Conservation (phyloP, 176 grass and related monocot genomes). For the Triticum timopheevii region DNA sequence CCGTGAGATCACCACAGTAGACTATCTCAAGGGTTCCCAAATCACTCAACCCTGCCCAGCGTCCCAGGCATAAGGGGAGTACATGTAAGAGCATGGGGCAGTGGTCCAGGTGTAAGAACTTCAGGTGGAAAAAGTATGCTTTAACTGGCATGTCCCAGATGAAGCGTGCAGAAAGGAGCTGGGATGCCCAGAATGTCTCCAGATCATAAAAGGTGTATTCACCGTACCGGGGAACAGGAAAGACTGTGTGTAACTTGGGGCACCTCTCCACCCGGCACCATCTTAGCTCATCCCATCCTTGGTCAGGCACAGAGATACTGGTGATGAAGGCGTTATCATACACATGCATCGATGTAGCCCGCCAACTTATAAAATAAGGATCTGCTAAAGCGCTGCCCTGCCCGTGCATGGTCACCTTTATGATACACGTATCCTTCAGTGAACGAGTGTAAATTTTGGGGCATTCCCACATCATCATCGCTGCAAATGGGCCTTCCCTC, state of each 20-base stretch:
- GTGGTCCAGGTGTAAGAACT: too few species aligned
- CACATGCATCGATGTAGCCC: neutral
- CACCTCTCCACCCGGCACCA: conserved; percentile 26
- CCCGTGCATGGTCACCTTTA: too few species aligned
- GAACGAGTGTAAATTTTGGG: neutral
- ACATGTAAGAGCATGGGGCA: too few species aligned
- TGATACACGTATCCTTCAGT: too few species aligned
- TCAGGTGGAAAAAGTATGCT: too few species aligned
- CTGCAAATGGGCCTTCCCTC: rapidly evolving
- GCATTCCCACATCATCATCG: neutral
- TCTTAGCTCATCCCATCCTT: rapidly evolving
- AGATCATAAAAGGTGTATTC: too few species aligned
- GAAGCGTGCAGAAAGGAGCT: too few species aligned
- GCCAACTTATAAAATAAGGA: neutral
- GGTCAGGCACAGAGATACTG: too few species aligned
- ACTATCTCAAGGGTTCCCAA: neutral
- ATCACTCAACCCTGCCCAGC: too few species aligned
- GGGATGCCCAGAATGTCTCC: too few species aligned
- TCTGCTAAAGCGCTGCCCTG: neutral
- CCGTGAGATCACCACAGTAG: neutral
- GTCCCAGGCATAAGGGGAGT: too few species aligned
- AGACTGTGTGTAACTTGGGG: neutral
- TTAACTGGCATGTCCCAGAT: too few species aligned
- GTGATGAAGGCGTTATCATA: neutral
- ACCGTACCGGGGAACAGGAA: neutral